phyloP scores from a whole-genome alignment of 2,329 filamentous ascomycete genomes.

The Xylogone sp. region DNA sequence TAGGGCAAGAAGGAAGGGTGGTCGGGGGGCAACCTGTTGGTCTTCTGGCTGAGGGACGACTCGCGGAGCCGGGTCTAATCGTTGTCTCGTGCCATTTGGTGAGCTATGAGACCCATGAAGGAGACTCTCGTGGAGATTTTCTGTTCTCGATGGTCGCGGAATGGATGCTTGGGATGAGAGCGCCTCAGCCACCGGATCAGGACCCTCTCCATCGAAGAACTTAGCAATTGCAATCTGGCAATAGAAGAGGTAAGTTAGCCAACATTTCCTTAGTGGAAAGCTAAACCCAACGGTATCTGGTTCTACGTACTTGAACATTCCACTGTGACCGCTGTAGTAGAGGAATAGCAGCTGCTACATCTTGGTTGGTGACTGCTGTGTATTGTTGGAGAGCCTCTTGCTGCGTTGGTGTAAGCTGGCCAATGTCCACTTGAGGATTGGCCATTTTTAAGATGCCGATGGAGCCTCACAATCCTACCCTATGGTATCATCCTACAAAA shows the following conservation, averaged over 20 bases:
- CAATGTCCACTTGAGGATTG: conserved; percentile 53
- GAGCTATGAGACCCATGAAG: conserved; percentile 29
- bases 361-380: conserved; percentile 82
- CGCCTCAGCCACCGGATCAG: conserved; percentile 77
- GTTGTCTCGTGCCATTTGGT: conserved; percentile 27
- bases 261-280: not conserved
- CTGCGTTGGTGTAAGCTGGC: conserved; percentile 71
- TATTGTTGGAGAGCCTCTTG: conserved; percentile 85
- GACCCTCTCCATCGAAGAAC: conserved; percentile 94
- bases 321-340: conserved; percentile 85
- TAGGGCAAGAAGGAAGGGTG: conserved; percentile 72
- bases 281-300: not conserved
- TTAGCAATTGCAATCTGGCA: conserved; percentile 86
- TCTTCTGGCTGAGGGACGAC: conserved; percentile 72
- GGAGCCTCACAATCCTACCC: not conserved
- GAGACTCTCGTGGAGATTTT: conserved; percentile 68
- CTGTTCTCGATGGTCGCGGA: conserved; percentile 59
- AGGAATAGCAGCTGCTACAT: conserved; percentile 69
- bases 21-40: conserved; percentile 58
- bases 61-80: conserved; percentile 70
- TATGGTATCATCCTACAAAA: not conserved
- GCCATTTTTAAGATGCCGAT: conserved; percentile 32
- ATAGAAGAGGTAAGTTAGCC: conserved; percentile 11
- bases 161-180: conserved; percentile 61
- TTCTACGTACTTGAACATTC: conserved; percentile 74